Conservation (phyloP, 495 filamentous ascomycete genomes). For the Penicillium herquei region DNA sequence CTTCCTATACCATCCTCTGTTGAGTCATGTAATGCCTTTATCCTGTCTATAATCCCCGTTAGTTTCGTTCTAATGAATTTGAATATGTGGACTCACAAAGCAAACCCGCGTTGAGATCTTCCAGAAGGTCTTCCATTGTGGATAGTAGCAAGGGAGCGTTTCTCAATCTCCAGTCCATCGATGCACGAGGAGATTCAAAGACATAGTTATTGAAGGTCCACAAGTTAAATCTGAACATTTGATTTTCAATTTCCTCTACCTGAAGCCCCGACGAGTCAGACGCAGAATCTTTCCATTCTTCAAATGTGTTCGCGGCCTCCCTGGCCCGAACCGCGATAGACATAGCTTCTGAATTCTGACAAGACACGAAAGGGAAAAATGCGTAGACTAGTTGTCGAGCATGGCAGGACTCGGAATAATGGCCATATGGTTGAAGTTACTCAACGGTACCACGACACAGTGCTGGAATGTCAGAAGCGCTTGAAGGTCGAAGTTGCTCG, state of each 20-base stretch:
- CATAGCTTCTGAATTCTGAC: neutral
- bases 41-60: too few species aligned
- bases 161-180: slow-evolving; percentile 22
- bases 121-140: slow-evolving; percentile 9
- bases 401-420: too few species aligned
- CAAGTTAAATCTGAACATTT: slow-evolving; percentile 19
- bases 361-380: too few species aligned
- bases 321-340: neutral
- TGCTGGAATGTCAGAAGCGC: too few species aligned
- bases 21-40: too few species aligned
- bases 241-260: slow-evolving; percentile 13
- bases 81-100: neutral
- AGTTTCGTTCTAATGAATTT: neutral
- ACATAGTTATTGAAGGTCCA: slow-evolving; percentile 18
- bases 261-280: too few species aligned
- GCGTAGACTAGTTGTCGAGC: too few species aligned
- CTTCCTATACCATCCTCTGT: neutral
- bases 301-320: neutral
- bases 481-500: too few species aligned
- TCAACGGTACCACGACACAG: too few species aligned
- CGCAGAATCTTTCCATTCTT: neutral
- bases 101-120: slow-evolving; percentile 9
- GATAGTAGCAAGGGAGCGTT: slow-evolving; percentile 15
- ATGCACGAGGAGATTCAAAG: slow-evolving; percentile 11
- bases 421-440: too few species aligned